phyloP scores from a whole-genome alignment of 2,329 filamentous ascomycete genomes.

The Beauveria sp. region DNA sequence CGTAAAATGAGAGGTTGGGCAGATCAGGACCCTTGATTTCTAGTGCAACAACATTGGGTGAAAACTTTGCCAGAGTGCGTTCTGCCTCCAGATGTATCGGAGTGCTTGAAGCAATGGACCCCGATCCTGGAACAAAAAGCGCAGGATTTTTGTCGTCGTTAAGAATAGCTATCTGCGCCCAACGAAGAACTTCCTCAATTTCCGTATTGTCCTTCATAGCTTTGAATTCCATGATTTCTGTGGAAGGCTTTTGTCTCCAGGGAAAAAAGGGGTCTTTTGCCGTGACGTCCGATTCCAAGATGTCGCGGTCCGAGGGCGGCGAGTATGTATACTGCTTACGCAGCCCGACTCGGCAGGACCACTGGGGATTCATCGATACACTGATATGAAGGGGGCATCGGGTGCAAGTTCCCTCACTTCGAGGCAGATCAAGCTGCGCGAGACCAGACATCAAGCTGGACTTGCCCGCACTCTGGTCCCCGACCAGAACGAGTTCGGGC shows the following conservation, averaged over 20 bases:
- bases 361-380: constrained; percentile 49
- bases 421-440: constrained; percentile 63
- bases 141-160: constrained; percentile 53
- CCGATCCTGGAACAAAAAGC: constrained; percentile 46
- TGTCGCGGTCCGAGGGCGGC: constrained; percentile 29
- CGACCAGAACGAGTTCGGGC: constrained; percentile 74
- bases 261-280: constrained; percentile 51
- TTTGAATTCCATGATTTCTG: constrained; percentile 51
- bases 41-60: constrained; percentile 71
- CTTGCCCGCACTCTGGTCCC: constrained; percentile 81
- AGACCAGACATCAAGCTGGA: constrained; percentile 60
- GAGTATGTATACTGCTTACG: constrained; percentile 56
- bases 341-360: constrained; percentile 62
- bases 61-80: constrained; percentile 58
- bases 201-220: constrained; percentile 52
- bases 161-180: constrained; percentile 70
- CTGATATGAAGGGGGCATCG: constrained; percentile 76
- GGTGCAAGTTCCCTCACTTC: constrained; percentile 67
- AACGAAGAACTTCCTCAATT: constrained; percentile 61
- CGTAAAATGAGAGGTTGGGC: constrained; percentile 73
- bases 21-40: constrained; percentile 66
- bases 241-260: constrained; percentile 48
- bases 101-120: constrained; percentile 30
- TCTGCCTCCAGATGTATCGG: constrained; percentile 29
- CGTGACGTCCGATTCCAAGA: constrained; percentile 41